These are phyloP conservation scores for Crithidia expoeki DNA, from an alignment of 208 protist genomes.

Conservation along the genomic window DNA sequence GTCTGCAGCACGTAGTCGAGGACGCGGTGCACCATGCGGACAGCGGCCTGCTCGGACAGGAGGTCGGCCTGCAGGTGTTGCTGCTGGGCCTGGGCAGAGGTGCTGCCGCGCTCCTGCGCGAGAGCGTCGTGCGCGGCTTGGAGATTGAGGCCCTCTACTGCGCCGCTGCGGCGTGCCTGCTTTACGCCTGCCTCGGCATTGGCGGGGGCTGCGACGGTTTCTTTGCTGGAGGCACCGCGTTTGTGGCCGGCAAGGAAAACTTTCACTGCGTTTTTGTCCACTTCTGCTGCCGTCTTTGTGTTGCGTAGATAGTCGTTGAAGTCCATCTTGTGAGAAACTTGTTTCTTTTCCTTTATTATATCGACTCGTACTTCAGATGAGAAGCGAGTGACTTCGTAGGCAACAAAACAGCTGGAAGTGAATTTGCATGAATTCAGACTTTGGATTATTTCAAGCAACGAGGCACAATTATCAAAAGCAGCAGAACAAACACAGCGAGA, in stretches of 20 bases:
- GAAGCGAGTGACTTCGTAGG: too few species aligned
- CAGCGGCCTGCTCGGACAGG: constrained; percentile 38
- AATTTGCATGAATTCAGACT: too few species aligned
- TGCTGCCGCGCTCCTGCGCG: constrained; percentile 28
- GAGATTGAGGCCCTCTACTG: constrained; percentile 36
- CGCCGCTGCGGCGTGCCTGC: constrained; percentile 17
- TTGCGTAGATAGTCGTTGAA: constrained; percentile 57
- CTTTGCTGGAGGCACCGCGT: constrained; percentile 9
- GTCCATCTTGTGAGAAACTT: constrained; percentile 31
- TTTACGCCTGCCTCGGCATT: not conserved
- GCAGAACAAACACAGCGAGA: too few species aligned
- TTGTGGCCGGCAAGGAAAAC: constrained; percentile 36
- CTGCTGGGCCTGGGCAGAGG: constrained; percentile 24
- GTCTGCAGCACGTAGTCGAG: constrained; percentile 68
- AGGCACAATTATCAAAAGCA: too few species aligned
- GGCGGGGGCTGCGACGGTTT: not conserved
- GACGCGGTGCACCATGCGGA: constrained; percentile 48
- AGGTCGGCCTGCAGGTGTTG: constrained; percentile 25
- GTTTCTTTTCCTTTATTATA: constrained; percentile 4
- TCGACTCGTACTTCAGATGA: not conserved
- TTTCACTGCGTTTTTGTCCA: constrained; percentile 16
- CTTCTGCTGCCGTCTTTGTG: constrained; percentile 53
- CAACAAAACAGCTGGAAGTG: too few species aligned
- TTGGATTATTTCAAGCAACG: too few species aligned
- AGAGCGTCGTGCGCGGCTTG: constrained; percentile 31